These are phyloP conservation scores for Fusarium sulawesiense DNA, from an alignment of 2,329 filamentous ascomycete genomes.

Conservation along the genomic window DNA sequence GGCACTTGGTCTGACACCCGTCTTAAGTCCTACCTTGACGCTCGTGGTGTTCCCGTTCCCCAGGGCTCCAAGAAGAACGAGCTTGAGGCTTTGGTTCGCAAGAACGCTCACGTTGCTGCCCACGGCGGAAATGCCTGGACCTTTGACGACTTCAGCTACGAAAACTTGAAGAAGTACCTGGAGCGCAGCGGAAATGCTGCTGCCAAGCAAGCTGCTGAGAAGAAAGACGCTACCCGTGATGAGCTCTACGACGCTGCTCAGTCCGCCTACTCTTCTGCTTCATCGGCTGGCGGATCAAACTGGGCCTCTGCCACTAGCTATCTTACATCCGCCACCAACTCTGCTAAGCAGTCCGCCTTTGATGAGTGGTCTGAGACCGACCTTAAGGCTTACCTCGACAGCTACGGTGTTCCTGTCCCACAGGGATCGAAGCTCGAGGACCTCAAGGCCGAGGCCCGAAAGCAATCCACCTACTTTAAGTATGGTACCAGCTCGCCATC, in stretches of 20 bases:
- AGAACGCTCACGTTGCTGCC: slow-evolving; percentile 76
- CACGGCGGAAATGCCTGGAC: slow-evolving; percentile 79
- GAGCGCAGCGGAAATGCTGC: slow-evolving; percentile 63
- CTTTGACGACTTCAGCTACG: slow-evolving; percentile 79
- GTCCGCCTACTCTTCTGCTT: slow-evolving; percentile 69
- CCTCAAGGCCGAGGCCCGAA: slow-evolving; percentile 76
- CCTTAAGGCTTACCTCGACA: slow-evolving; percentile 82
- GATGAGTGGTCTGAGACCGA: slow-evolving; percentile 80
- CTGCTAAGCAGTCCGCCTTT: slow-evolving; percentile 74
- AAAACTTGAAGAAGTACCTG: slow-evolving; percentile 74
- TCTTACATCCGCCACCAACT: slow-evolving; percentile 71
- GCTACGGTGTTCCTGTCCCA: slow-evolving; percentile 75
- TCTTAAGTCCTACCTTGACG: slow-evolving; percentile 81
- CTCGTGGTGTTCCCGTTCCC: slow-evolving; percentile 79
- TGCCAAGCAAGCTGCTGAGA: slow-evolving; percentile 69
- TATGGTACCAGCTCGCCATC: slow-evolving; percentile 77
- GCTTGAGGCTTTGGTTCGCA: slow-evolving; percentile 78
- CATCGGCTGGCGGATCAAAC: slow-evolving; percentile 64
- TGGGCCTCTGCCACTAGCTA: slow-evolving; percentile 79
- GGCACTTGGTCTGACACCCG: slow-evolving; percentile 78
- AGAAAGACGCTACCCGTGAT: slow-evolving; percentile 75
- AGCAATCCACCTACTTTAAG: slow-evolving; percentile 80
- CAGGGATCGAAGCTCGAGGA: slow-evolving; percentile 77
- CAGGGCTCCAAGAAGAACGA: slow-evolving; percentile 78
- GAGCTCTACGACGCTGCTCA: slow-evolving; percentile 76